A percentile compares a stretch with the other conserved stretches of the same genome.
Evolutionary conservation across 2,329 filamentous ascomycete genomes (phyloP).

Genomic region (Calonectria montana): DNA sequence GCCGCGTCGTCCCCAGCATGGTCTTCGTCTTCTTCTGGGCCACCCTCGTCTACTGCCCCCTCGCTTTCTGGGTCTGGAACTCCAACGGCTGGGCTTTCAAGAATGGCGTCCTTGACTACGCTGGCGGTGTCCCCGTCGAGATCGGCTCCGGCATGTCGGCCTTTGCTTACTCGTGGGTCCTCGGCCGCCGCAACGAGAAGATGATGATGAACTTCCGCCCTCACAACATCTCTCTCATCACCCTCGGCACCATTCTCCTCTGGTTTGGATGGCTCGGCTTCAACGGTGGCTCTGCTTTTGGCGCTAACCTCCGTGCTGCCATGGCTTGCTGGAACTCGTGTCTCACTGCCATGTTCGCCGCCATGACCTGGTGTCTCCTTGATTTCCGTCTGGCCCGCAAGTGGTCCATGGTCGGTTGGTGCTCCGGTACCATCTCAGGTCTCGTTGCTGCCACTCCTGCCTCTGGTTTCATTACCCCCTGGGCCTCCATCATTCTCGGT

Average conservation of each 20-base stretch:
- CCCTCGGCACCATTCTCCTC: conserved; percentile 92
- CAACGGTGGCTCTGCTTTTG: conserved; percentile 96
- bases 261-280: conserved; percentile 99
- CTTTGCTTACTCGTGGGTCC: conserved; percentile 93
- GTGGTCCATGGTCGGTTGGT: conserved; percentile 86
- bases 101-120: conserved; percentile 95
- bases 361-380: conserved; percentile 93
- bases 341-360: conserved; percentile 89
- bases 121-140: conserved; percentile 96
- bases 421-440: conserved; percentile 77
- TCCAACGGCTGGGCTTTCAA: conserved; percentile 91
- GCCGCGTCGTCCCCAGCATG: conserved; percentile 91
- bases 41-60: conserved; percentile 95
- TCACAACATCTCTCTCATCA: conserved; percentile 98
- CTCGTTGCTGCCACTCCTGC: conserved; percentile 78
- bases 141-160: conserved; percentile 94
- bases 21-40: conserved; percentile 97
- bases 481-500: conserved; percentile 75
- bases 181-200: conserved; percentile 95
- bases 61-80: conserved; percentile 98
- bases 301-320: conserved; percentile 90
- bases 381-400: conserved; percentile 95
- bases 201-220: conserved; percentile 99
- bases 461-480: conserved; percentile 75
- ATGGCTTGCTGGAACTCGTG: conserved; percentile 99